Evolutionary conservation across 768 basidiomycete species (phyloP), one percentile per base, ranked within the genome.

Genomic region (Russula lepida): DNA sequence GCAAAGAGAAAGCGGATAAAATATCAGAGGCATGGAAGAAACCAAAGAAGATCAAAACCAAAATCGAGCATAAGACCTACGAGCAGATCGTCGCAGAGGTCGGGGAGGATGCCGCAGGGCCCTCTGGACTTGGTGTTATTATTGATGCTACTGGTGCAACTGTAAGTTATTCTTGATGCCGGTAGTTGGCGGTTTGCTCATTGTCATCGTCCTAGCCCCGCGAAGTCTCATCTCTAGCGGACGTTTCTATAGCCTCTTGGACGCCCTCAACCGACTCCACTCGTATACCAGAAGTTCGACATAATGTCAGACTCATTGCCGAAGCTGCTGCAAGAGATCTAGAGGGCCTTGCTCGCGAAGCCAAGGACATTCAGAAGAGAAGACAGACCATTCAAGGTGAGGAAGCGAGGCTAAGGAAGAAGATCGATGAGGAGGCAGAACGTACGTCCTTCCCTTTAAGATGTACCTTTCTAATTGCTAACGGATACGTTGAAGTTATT

Each of bases 91-190:
- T 99, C 54, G 88, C 90, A 2, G 93, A 95, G 70, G 86, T 91
- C 25, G 91, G 88, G 0, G 78, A 84, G 62, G 82, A 85, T 37
- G 66, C 69, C 0, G 67, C 78, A 8, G 64, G 64, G 2, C 67
- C 74, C 3, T 68, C 82, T 2, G 83, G 84, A 7, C 71, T 94
- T 51, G 97, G 94, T 2, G 84, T 87, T 68, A 94, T 99, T 41
- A 91, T 98, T 59, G 97, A 99, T 73, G 92, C 95, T 19, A 89
- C 92, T 21, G 93, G 97, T 28, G 89, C 91, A 58, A 89, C 90
- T 64, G 93, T 95, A 71, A 60, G 88, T 79, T 11, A 12, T 50
- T 56, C 43, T 32, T 21, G 19, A 1, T 44, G 23, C 56, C 46
- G 23, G 58, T 37, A 66, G 43, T 66, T 35, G 23, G 33, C n/a